These are phyloP conservation scores for Ampelocalamus luodianensis DNA, from an alignment of 176 grass and related monocot genomes.

Conservation along the genomic window DNA sequence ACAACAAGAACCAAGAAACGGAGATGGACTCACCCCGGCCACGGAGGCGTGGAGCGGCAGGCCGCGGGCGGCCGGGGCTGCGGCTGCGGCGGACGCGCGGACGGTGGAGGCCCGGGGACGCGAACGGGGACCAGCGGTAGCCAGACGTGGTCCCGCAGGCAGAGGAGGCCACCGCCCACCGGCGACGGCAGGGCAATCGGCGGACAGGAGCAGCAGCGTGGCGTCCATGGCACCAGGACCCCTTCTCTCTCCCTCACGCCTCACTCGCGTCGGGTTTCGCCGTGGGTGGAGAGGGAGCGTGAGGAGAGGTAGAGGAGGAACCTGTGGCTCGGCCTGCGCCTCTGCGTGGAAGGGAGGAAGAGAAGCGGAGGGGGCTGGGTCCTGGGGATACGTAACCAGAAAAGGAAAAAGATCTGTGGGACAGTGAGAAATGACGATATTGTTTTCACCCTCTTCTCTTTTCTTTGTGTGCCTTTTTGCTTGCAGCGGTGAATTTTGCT, in stretches of 20 bases:
- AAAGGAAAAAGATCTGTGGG: no score
- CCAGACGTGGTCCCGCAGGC: not conserved
- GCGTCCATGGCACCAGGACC: slow-evolving; percentile 4
- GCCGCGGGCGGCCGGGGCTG: slow-evolving; percentile 11
- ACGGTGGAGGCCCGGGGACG: not conserved
- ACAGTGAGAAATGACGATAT: no score
- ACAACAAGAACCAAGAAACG: not conserved
- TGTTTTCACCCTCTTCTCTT: no score
- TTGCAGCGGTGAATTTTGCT: no score
- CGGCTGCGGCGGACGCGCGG: not conserved
- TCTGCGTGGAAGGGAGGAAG: not conserved
- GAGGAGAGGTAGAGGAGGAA: not conserved
- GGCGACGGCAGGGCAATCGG: not conserved
- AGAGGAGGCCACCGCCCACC: not conserved
- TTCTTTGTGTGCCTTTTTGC: no score
- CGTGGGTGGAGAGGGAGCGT: not conserved
- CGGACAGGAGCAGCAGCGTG: not conserved
- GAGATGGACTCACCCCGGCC: not conserved
- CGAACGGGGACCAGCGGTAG: not conserved
- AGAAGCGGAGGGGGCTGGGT: not conserved
- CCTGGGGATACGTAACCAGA: not conserved
- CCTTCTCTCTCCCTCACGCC: not conserved
- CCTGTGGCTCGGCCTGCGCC: not conserved
- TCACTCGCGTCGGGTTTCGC: not conserved
- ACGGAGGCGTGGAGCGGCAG: slow-evolving; percentile 29